Evolutionary conservation across 441 rosid genomes (phyloP), one percentile per base, ranked within the genome.

Genomic region (Jatropha multifida): DNA sequence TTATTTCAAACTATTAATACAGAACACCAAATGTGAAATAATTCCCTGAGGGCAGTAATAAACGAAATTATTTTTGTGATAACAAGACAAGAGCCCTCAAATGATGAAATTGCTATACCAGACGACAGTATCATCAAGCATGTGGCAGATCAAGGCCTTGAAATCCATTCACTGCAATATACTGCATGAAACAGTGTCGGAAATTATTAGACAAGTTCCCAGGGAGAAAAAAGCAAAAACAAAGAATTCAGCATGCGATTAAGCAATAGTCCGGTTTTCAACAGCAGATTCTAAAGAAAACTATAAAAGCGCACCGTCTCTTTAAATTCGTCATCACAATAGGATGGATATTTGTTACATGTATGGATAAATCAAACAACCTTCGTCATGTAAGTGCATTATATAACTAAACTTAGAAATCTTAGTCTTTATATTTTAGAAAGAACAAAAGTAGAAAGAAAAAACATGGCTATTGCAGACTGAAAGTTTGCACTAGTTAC

Each of bases 171-270:
- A 81, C 11, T 64, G 49, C 72, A 80, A 74, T 51, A 52, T 52
- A 65, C 87, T 82, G 81, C 82, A 75, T 46, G 51, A 72, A 73
- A 68, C 26, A 46, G 27, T 69, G 63, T 42, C 69, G 58, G 46
- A 56, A 41, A 10, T 58, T 37, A 37, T 73, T 54, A 82, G 59
- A 37, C 44, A 73, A 61, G 9, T 17, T 76, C 67, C 32, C n/a
- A 14, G 20, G 54, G 7, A n/a, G 11, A 62, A 17, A 23, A 23
- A 44, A n/a, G 8, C 46, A 62, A 11, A n/a, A 15, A 49, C 4
- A 73, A 13, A 65, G 37, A 72, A 9, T 14, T 37, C 55, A 18
- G 17, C 4, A 42, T 42, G 44, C 1, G 14, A 23, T 11, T 11
- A 67, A 10, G 41, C n/a, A 65, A 40, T 37, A 14, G 68, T 37